Conservation (phyloP, 2,329 filamentous ascomycete species). For the Neonectria magnoliae region DNA sequence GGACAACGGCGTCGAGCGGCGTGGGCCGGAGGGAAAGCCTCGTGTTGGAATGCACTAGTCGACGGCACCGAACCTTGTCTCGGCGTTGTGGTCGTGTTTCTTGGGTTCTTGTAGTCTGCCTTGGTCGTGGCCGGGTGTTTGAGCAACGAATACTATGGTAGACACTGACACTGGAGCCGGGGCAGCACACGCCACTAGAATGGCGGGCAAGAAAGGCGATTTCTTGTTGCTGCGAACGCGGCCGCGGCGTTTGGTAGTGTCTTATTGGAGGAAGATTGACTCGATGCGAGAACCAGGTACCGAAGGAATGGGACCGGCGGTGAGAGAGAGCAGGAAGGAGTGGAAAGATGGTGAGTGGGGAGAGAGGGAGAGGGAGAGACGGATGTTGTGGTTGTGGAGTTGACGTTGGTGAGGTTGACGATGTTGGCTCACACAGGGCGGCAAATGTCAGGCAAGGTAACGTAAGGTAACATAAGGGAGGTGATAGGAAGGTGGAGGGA, state of each 20-base stretch:
- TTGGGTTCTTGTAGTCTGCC: constrained; percentile 13
- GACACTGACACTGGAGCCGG: constrained; percentile 32
- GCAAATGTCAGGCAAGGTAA: not conserved
- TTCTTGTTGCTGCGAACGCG: constrained; percentile 33
- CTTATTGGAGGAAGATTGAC: constrained; percentile 12
- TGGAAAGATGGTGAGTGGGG: not conserved
- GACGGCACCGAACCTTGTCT: constrained; percentile 23
- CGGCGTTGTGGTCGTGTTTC: constrained; percentile 7
- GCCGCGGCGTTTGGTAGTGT: constrained; percentile 29
- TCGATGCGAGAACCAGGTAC: constrained; percentile 1
- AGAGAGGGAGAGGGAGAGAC: not conserved
- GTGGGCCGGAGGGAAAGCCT: constrained; percentile 31
- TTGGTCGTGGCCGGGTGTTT: constrained; percentile 20
- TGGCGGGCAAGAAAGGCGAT: constrained; percentile 32
- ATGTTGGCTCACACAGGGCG: not conserved
- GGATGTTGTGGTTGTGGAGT: not conserved
- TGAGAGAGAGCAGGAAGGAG: not conserved
- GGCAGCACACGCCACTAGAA: constrained; percentile 38
- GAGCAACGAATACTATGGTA: constrained; percentile 22
- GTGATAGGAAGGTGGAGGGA: constrained; percentile 27
- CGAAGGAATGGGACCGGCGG: not conserved
- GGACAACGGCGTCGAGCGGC: constrained; percentile 35
- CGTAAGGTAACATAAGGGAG: not conserved
- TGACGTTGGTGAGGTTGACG: not conserved
- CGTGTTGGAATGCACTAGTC: constrained; percentile 31